Percentiles rank a stretch among this genome's conserved stretches.
These are phyloP conservation scores for Delitschia confertaspora DNA, from an alignment of 495 filamentous ascomycete genomes.

Conservation along the genomic window DNA sequence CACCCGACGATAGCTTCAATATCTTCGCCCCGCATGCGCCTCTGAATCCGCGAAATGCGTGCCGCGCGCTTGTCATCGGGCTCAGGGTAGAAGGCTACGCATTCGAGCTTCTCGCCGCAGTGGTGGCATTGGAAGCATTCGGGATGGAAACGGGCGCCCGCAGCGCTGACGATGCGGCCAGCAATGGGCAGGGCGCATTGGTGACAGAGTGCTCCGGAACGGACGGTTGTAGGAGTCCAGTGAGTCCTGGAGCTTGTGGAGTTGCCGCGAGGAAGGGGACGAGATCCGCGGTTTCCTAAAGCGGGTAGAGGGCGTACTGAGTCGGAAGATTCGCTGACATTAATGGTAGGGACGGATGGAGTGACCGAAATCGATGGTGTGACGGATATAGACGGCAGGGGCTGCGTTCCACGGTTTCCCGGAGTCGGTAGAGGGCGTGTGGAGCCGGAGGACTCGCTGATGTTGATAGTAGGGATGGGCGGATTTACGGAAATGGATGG, in stretches of 20 bases:
- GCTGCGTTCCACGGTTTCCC: too few species aligned
- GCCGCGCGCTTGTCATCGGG: constrained; percentile 60
- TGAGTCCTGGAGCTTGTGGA: constrained; percentile 40
- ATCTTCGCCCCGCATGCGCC: constrained; percentile 50
- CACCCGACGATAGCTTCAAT: constrained; percentile 27
- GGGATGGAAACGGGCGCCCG: constrained; percentile 75
- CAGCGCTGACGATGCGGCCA: constrained; percentile 80
- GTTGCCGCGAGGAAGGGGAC: constrained; percentile 9
- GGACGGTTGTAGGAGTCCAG: constrained; percentile 41
- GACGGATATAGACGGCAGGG: too few species aligned
- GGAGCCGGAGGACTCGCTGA: constrained; percentile 7
- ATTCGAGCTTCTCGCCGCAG: constrained; percentile 81
- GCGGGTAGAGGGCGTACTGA: constrained; percentile 39
- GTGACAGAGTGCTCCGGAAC: constrained; percentile 71
- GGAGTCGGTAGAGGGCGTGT: constrained; percentile 1
- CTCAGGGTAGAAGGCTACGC: constrained; percentile 91
- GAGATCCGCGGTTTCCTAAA: constrained; percentile 32
- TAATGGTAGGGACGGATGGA: constrained; percentile 24
- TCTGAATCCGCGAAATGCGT: constrained; percentile 59
- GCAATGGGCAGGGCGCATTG: constrained; percentile 77
- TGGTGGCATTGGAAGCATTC: constrained; percentile 86
- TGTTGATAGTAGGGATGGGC: constrained; percentile 13
- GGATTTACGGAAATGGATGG: background rate
- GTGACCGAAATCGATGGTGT: constrained; percentile 26
- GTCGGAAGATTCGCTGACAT: constrained; percentile 4